These are phyloP conservation scores for Brasilioporus rufonigricans DNA, from an alignment of 768 basidiomycete species.

Conservation along the genomic window DNA sequence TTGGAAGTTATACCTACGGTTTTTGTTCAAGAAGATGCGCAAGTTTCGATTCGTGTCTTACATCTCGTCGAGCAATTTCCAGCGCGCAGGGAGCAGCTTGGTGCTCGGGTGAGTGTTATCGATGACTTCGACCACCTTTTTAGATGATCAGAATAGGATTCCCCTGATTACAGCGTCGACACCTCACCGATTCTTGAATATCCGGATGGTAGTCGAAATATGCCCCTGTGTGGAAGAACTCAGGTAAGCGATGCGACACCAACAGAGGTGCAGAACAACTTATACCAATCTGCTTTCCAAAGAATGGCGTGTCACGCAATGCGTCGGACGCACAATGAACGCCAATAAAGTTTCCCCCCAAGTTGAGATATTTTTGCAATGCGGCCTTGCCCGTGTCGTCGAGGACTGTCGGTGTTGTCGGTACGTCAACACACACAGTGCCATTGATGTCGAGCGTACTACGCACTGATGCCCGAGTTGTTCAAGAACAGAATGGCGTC, in stretches of 20 bases:
- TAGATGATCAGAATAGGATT: background rate
- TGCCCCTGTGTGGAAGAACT: constrained; percentile 42
- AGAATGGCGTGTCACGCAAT: constrained; percentile 56
- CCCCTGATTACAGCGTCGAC: background rate
- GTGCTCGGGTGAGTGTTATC: constrained; percentile 63
- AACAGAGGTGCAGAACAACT: background rate
- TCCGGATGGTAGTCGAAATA: constrained; percentile 71
- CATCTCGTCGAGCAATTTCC: constrained; percentile 62
- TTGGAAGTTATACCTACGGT: constrained; percentile 63
- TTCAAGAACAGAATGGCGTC: constrained; percentile 69
- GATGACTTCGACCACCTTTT: constrained; percentile 57
- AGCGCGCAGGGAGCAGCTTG: constrained; percentile 46
- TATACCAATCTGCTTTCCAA: constrained; percentile 56
- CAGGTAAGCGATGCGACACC: background rate
- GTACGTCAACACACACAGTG: background rate
- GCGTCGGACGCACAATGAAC: constrained; percentile 67
- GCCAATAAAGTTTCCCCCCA: constrained; percentile 69
- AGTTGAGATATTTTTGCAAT: constrained; percentile 60
- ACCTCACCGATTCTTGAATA: constrained; percentile 60
- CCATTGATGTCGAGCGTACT: background rate
- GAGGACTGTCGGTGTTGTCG: constrained; percentile 40
- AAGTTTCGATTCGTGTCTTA: constrained; percentile 28
- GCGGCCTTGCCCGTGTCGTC: constrained; percentile 57
- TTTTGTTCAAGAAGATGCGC: constrained; percentile 11
- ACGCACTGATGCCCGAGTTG: constrained; percentile 65